Evolutionary conservation across 345 rosid genomes (phyloP), one percentile per base, ranked within the genome.

Genomic region (Populus euphratica): DNA sequence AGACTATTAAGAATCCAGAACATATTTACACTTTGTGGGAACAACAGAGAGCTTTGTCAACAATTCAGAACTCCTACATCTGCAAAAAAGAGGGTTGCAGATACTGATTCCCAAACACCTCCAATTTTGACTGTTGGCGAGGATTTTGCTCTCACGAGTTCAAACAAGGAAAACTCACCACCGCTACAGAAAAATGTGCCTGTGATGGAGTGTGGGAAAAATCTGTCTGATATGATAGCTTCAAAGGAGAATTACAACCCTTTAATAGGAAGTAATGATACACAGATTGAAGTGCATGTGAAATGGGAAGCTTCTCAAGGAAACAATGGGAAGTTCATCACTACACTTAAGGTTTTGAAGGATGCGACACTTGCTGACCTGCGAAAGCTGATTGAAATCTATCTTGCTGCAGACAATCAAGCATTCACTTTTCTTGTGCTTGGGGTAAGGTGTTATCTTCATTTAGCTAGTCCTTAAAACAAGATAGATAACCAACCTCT

Each of bases 21-120:
- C 70, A 93, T 96, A 47, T 96, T 96, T 75, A 92, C 98, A 1
- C 96, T 96, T 12, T 96, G 99, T 74, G 99, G 99, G 38, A 93
- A 93, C 86, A 84, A 93, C 72, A 89, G 99, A 82, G 98, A 96
- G 89, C 84, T 95, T 20, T 88, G 86, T 76, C 96, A 93, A 56
- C 89, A 91, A 65, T 70, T 43, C 27, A 88, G 81, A 72, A 86
- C 86, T 21, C 91, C 88, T 44, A 41, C 71, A 49, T 80, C 77
- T 78, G 76, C 77, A 29, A 65, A 73, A 50, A 38, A 25, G 65
- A 73, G 70, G 63, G 21, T 73, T 6, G 83, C 83, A 83, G 83
- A 77, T 39, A 41, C 73, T 63, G 83, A 83, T 70, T 70, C 69
- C 62, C 73, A 43, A 18, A 33, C 70, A 54, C 65, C 80, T 74